Evolutionary conservation across 495 filamentous ascomycete genomes (phyloP).

Genomic region (Paragyromitra xinjiangensis): DNA sequence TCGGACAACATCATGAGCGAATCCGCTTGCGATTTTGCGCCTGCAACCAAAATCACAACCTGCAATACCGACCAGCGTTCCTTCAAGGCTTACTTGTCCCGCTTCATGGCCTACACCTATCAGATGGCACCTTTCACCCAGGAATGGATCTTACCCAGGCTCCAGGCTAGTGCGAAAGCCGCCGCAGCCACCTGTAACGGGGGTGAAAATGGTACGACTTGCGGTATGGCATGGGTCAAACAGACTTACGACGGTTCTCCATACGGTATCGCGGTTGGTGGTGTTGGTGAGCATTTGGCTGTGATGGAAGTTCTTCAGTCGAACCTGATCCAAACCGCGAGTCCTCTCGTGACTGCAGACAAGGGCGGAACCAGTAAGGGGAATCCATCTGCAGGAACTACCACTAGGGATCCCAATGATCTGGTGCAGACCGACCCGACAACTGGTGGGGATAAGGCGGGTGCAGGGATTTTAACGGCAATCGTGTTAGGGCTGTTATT

Average conservation of each 20-base stretch:
- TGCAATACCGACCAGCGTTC: constrained; percentile 81
- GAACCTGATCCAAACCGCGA: constrained; percentile 61
- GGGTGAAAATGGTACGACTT: constrained; percentile 64
- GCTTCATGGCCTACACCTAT: constrained; percentile 78
- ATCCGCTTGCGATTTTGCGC: constrained; percentile 66
- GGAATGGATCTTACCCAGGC: constrained; percentile 69
- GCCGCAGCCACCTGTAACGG: constrained; percentile 76
- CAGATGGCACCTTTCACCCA: constrained; percentile 75
- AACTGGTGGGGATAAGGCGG: constrained; percentile 59
- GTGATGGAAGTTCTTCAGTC: constrained; percentile 69
- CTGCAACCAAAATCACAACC: constrained; percentile 59
- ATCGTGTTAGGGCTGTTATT: constrained; percentile 57
- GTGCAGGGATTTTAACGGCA: constrained; percentile 60
- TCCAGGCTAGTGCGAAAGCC: constrained; percentile 71
- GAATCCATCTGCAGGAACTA: constrained; percentile 67
- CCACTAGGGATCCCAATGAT: constrained; percentile 33
- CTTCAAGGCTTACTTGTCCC: constrained; percentile 86
- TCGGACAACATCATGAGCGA: constrained; percentile 69
- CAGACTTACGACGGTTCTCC: constrained; percentile 63
- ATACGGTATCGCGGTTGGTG: constrained; percentile 55
- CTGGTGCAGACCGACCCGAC: constrained; percentile 49
- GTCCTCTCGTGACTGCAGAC: constrained; percentile 65
- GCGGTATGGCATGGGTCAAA: constrained; percentile 72
- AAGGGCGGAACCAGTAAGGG: constrained; percentile 74
- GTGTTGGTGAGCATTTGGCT: constrained; percentile 68